phyloP scores from a whole-genome alignment of 345 rosid genomes.

The Corchorus capsularis region DNA sequence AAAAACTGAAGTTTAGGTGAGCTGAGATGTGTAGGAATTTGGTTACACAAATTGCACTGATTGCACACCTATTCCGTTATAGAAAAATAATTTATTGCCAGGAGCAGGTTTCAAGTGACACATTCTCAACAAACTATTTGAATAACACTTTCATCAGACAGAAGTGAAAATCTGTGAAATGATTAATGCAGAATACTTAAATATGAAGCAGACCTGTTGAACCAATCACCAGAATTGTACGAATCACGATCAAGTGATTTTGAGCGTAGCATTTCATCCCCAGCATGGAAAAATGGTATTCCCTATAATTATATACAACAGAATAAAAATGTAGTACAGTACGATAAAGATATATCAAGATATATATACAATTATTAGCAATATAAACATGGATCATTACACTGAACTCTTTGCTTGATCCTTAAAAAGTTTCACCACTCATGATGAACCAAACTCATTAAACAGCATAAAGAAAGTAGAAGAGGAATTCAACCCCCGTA shows the following conservation, averaged over 20 bases:
- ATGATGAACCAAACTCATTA: neutral
- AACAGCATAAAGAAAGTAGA: neutral
- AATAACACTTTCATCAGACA: neutral
- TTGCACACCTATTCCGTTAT: neutral
- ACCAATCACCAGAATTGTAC: constrained; percentile 98
- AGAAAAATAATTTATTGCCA: neutral
- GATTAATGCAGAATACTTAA: neutral
- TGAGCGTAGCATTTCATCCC: constrained; percentile 95
- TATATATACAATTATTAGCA: neutral
- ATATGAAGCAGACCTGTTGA: constrained; percentile 65
- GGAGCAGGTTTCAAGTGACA: neutral
- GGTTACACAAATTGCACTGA: neutral
- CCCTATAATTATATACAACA: constrained; percentile 47
- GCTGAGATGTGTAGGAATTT: neutral
- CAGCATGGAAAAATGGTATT: constrained; percentile 90
- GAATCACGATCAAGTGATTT: constrained; percentile 98
- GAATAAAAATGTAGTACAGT: neutral
- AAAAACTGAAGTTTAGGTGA: constrained; percentile 3
- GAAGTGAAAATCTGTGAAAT: neutral
- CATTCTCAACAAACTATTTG: neutral
- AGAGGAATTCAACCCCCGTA: neutral
- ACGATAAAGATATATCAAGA: neutral
- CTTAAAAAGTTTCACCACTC: neutral
- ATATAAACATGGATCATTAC: neutral
- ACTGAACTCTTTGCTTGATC: neutral